Conservation (phyloP, 257 asterid genomes). For the Buddleja alternifolia region DNA sequence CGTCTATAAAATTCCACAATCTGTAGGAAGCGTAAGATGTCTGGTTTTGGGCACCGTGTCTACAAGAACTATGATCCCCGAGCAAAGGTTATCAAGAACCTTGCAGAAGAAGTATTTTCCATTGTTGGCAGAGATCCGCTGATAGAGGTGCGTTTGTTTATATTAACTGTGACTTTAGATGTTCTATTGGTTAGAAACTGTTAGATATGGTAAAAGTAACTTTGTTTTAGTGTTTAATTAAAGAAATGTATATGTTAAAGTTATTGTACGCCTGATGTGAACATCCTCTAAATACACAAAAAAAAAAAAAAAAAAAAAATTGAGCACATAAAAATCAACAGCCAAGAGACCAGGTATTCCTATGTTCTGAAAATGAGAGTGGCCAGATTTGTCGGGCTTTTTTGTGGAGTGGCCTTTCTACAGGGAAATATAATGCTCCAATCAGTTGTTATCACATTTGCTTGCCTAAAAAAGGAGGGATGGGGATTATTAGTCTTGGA, state of each 20-base stretch:
- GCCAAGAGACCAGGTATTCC: not conserved
- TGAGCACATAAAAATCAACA: constrained; percentile 10
- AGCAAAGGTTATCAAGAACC: constrained; percentile 91
- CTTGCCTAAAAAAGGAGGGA: no score
- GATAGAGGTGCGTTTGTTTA: constrained; percentile 66
- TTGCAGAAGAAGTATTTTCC: constrained; percentile 96
- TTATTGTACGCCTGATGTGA: not conserved
- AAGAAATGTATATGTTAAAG: not conserved
- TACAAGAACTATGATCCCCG: constrained; percentile 98
- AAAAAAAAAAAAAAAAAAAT: no score
- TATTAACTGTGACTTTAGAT: not conserved
- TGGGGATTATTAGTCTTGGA: no score
- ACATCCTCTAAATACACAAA: not conserved
- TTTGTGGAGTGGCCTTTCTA: no score
- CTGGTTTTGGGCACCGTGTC: constrained; percentile 99
- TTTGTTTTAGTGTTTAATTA: not conserved
- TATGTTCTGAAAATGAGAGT: no score
- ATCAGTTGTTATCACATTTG: no score
- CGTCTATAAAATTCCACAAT: constrained; percentile 12
- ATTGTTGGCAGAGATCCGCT: constrained; percentile 99
- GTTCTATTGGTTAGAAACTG: not conserved
- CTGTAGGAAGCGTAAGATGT: constrained; percentile 96
- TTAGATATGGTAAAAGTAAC: not conserved
- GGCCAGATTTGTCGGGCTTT: no score
- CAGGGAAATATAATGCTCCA: no score